These are phyloP conservation scores for Spizellomyces sp. DNA, from an alignment of 192 early-diverging fungal species.

Conservation along the genomic window DNA sequence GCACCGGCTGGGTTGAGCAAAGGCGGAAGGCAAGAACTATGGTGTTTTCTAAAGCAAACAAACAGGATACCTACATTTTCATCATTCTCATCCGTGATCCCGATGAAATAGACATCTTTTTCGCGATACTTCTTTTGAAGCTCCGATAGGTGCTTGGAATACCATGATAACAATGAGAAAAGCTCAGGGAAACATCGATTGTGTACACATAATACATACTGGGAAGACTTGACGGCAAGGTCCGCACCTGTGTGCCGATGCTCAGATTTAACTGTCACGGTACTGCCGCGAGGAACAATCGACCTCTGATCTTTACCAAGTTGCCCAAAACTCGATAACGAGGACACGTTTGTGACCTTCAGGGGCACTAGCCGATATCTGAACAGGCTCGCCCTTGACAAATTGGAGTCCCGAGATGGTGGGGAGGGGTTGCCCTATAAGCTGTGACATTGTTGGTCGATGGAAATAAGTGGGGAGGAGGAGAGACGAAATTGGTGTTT, in stretches of 20 bases:
- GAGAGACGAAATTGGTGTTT: no score
- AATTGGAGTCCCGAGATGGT: constrained; percentile 17
- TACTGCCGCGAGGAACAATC: no score
- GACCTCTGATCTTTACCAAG: constrained; percentile 1
- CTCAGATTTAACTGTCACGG: no score
- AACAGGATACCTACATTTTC: constrained; percentile 31
- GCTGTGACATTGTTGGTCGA: no score
- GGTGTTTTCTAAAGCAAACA: no score
- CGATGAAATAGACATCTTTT: constrained; percentile 50
- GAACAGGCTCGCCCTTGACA: constrained; percentile 17
- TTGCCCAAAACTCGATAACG: constrained; percentile 33
- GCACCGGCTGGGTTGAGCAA: no score
- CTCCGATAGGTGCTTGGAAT: constrained; percentile 23
- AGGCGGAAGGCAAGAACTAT: no score
- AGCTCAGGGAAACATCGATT: neutral
- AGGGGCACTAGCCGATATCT: neutral
- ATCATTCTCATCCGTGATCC: constrained; percentile 55
- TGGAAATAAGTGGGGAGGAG: no score
- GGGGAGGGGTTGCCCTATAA: neutral
- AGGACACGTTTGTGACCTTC: neutral
- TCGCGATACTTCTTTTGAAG: constrained; percentile 51
- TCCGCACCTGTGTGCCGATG: neutral
- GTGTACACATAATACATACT: neutral
- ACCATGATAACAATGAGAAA: neutral
- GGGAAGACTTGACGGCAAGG: constrained; percentile 30